phyloP scores from a whole-genome alignment of 208 protist species.

The Zelonia costaricensis region DNA sequence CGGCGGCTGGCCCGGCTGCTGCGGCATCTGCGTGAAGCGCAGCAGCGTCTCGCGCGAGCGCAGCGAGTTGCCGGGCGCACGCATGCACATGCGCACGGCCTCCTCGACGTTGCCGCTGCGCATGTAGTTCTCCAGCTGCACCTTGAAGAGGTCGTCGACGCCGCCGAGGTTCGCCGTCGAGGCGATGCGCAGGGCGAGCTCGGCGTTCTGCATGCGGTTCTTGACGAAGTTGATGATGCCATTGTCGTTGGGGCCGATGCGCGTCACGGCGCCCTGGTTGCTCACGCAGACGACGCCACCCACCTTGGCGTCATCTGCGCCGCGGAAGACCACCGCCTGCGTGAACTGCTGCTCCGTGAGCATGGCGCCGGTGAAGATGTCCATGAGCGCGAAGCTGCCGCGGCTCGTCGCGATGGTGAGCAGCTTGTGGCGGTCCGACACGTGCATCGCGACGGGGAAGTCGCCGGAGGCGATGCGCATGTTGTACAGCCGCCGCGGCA shows the following conservation, averaged over 20 bases:
- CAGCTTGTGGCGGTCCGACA: constrained; percentile 95
- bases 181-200: constrained; percentile 96
- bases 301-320: constrained; percentile 82
- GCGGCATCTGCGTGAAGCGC: constrained; percentile 89
- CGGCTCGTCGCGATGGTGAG: constrained; percentile 97
- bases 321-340: constrained; percentile 96
- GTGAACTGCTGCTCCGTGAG: constrained; percentile 97
- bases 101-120: constrained; percentile 90
- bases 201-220: constrained; percentile 92
- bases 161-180: constrained; percentile 96
- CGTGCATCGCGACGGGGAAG: constrained; percentile 98
- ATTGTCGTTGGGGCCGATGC: constrained; percentile 95
- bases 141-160: constrained; percentile 96
- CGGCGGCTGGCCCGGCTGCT: constrained; percentile 85
- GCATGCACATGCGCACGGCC: constrained; percentile 95
- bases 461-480: constrained; percentile 88
- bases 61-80: constrained; percentile 94
- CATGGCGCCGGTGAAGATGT: constrained; percentile 94
- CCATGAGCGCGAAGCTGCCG: constrained; percentile 95
- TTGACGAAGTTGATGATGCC: constrained; percentile 97
- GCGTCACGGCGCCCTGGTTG: constrained; percentile 94
- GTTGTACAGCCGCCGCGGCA: constrained; percentile 54
- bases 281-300: constrained; percentile 97
- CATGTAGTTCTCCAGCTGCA: constrained; percentile 97
- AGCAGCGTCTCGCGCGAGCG: constrained; percentile 96